phyloP scores from a whole-genome alignment of 2,329 filamentous ascomycete genomes.

The Thelonectria rubi region DNA sequence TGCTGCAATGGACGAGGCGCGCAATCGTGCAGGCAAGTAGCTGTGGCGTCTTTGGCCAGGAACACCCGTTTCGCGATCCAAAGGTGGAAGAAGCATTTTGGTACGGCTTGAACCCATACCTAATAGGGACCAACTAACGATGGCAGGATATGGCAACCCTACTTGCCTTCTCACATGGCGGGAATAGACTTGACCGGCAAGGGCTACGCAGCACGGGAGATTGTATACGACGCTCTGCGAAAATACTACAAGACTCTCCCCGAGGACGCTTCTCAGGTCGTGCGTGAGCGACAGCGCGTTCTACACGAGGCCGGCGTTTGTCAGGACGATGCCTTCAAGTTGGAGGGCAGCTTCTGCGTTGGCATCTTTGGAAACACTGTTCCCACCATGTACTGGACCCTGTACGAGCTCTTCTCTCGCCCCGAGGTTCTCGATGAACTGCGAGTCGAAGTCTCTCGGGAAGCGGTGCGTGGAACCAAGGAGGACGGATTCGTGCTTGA shows the following conservation, averaged over 20 bases:
- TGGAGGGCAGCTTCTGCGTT: slow-evolving; percentile 29
- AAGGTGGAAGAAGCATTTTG: slow-evolving; percentile 29
- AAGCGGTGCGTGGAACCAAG: slow-evolving; percentile 17
- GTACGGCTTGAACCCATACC: slow-evolving; percentile 18
- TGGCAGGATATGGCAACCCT: slow-evolving; percentile 34
- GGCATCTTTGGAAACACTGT: slow-evolving; percentile 31
- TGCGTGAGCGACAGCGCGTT: slow-evolving; percentile 9
- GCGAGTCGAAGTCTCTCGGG: slow-evolving; percentile 11
- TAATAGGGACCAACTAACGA: no score
- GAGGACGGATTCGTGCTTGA: slow-evolving; percentile 19
- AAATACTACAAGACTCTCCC: slow-evolving; percentile 30
- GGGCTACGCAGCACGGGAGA: slow-evolving; percentile 30
- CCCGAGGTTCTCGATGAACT: slow-evolving; percentile 27
- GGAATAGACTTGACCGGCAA: slow-evolving; percentile 25
- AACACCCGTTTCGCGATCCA: slow-evolving; percentile 32
- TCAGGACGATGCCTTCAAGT: slow-evolving; percentile 31
- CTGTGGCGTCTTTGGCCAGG: slow-evolving; percentile 30
- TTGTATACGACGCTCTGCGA: slow-evolving; percentile 30
- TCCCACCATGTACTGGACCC: slow-evolving; percentile 30
- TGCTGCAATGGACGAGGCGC: slow-evolving; percentile 25
- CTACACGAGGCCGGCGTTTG: slow-evolving; percentile 28
- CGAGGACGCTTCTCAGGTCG: slow-evolving; percentile 23
- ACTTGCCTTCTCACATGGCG: slow-evolving; percentile 25
- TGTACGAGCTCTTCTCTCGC: slow-evolving; percentile 31
- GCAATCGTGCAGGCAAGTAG: slow-evolving; percentile 33